These are phyloP conservation scores for Verbena officinalis DNA, from an alignment of 257 asterid species.

Conservation along the genomic window DNA sequence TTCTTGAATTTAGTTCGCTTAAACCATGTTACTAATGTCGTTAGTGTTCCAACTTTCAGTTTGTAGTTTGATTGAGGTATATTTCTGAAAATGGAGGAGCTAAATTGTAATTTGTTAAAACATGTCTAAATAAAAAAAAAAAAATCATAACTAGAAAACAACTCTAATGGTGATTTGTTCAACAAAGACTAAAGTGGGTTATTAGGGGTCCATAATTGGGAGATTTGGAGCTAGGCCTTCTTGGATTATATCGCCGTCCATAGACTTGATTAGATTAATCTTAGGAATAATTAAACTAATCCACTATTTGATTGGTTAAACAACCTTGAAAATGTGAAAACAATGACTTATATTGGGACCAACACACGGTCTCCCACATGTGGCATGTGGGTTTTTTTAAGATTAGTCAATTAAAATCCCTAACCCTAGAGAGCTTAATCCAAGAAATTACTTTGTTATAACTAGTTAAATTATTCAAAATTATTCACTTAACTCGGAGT, in stretches of 20 bases:
- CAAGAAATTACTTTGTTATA: conserved; percentile 57
- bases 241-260: conserved; percentile 14
- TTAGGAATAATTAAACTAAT: conserved; percentile 34
- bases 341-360: conserved; percentile 38
- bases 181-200: conserved; percentile 12
- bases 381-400: conserved; percentile 68
- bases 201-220: conserved; percentile 19
- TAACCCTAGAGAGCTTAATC: conserved; percentile 52
- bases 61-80: too few relatives aligned
- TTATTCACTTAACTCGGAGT: conserved; percentile 32
- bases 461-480: conserved; percentile 16
- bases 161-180: conserved; percentile 17
- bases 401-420: conserved; percentile 54
- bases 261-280: conserved; percentile 32
- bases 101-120: too few relatives aligned
- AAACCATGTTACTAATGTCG: too few relatives aligned
- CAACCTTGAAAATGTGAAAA: conserved; percentile 47
- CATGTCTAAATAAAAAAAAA: too few relatives aligned
- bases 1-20: not conserved
- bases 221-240: not conserved
- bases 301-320: conserved; percentile 18
- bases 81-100: too few relatives aligned
- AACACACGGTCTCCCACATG: conserved; percentile 75
- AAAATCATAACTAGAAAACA: not conserved
- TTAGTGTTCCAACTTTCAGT: too few relatives aligned